Base-by-base conservation (phyloP, 805 yeast species). In the Candida adriatica region DNA sequence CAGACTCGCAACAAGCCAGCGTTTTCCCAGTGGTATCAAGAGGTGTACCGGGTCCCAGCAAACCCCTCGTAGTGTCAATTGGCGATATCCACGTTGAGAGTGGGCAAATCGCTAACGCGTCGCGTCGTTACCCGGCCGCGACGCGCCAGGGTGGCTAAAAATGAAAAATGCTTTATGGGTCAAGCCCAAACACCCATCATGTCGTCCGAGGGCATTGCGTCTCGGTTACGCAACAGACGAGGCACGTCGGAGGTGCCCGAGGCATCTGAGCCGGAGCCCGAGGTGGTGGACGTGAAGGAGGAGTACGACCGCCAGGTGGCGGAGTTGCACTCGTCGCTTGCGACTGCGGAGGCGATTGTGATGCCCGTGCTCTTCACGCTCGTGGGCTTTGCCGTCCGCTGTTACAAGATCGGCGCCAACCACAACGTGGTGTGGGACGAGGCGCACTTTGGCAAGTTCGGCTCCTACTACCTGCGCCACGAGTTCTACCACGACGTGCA, bases 381-480 rank as follows among this genome's bases (percentile, higher is more conserved):
- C 2, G 42, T 79, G 13, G 77, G 92, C 8, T 81, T 88, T 47
- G 70, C 68, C 40, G 69, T 85, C 25, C 73, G 97, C 46, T 73
- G 87, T 56, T 78, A 83, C 61, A 65, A 70, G 40, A 80, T 90
- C 45, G 81, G 83, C 33, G 64, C 70, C 35, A 82, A 85, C 39
- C 66, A 71, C 35, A 66, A 70, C 34, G 96, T 92, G 18, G 92
- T 92, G 28, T 88, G 96, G 96, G 96, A 87, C 61, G 96, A 87
- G 56, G 96, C 96, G 24, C 96, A 88, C 63, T 90, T 90, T 58
- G 98, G 96, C 31, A 92, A 90, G 56, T 90, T 90, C 56, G 97
- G 96, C 19, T 79, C 95, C 9, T 80, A 85, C 56, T 90, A 90
- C 58, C 65, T 90, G 41, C 78, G 73, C 47, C 92, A 85, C 46